phyloP scores from a whole-genome alignment of 768 basidiomycete genomes.

The Clitopilus hobsonii region DNA sequence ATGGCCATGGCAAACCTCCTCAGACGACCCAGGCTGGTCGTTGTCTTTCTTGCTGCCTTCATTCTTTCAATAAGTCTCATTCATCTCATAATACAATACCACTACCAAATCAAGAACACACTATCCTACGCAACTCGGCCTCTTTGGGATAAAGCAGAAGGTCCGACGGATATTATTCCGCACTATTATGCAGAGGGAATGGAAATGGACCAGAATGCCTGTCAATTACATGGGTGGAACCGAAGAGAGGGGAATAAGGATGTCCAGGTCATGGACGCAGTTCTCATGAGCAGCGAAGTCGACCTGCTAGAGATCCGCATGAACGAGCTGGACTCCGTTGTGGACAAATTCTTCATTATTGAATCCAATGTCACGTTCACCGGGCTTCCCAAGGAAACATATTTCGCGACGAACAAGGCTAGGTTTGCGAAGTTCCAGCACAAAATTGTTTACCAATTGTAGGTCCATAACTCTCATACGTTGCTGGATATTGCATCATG shows the following conservation, averaged over 20 bases:
- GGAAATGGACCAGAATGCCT: constrained; percentile 36
- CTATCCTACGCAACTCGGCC: constrained; percentile 55
- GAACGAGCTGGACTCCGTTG: constrained; percentile 53
- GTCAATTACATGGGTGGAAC: constrained; percentile 51
- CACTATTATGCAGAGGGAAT: constrained; percentile 57
- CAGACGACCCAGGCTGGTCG: constrained; percentile 23
- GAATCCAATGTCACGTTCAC: constrained; percentile 63
- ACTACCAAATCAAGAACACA: constrained; percentile 46
- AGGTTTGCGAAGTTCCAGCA: constrained; percentile 45
- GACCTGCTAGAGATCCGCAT: constrained; percentile 61
- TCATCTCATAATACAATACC: constrained; percentile 34
- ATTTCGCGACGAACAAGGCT: constrained; percentile 40
- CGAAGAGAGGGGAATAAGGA: constrained; percentile 23
- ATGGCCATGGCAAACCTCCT: constrained; percentile 18
- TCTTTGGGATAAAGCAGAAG: constrained; percentile 52
- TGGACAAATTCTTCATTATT: constrained; percentile 57
- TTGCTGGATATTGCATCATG: background rate
- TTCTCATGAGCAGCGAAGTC: constrained; percentile 60
- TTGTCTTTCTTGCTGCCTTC: constrained; percentile 27
- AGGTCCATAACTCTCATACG: constrained; percentile 13
- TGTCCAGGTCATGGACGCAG: constrained; percentile 49
- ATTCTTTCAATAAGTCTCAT: constrained; percentile 25
- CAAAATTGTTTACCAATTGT: constrained; percentile 52
- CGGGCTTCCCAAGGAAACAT: constrained; percentile 48
- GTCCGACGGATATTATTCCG: constrained; percentile 39